Base-by-base conservation (phyloP, 768 basidiomycete genomes). In the Lentinula guzmanii region DNA sequence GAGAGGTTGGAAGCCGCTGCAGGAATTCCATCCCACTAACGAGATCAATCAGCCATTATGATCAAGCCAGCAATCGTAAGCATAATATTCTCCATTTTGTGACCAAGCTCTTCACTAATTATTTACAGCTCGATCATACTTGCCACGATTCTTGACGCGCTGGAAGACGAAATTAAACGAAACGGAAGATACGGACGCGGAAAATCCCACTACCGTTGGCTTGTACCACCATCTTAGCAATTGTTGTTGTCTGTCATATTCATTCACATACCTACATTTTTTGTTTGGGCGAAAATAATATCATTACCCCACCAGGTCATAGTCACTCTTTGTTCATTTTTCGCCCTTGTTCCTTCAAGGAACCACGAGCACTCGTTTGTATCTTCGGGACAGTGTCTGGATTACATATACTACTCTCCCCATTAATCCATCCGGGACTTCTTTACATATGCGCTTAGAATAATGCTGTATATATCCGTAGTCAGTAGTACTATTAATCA, bases 1-100 rank as follows among this genome's bases (percentile, higher is more conserved):
- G 62, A 77, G 41, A 78, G 84, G 63, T 74, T 89, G 4, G 90
- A 94, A 74, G 75, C 82, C 15, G 58, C 55, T 59, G 59, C 62
- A 28, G 58, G 58, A 21, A 59, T 59, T 48, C 41, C 21, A 4
- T 21, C 58, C 33, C 31, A 24, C n/a, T 50, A 50, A 33, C 58
- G 39, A 56, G n/a, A 11, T 6, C 21, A 48, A n/a, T 6, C 43
- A 45, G 43, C n/a, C n/a, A 48, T 24, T 48, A 48, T 48, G 18
- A 48, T 18, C 11, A 9, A 8, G 16, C 21, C 21, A 48, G 11
- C 18, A 21, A 9, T 24, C 9, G 46, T 48, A 48, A 48, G 46
- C n/a, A 39, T 39, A 39, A 39, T 11, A 9, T 9, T 48, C 7
- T 48, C 18, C 21, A 3, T 24, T 18, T 8, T 9, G 13, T 48